Percentiles rank a stretch among this genome's conserved stretches.
These are phyloP conservation scores for Sphenostylis stenocarpa DNA, from an alignment of 306 rosid genomes.

Conservation along the genomic window DNA sequence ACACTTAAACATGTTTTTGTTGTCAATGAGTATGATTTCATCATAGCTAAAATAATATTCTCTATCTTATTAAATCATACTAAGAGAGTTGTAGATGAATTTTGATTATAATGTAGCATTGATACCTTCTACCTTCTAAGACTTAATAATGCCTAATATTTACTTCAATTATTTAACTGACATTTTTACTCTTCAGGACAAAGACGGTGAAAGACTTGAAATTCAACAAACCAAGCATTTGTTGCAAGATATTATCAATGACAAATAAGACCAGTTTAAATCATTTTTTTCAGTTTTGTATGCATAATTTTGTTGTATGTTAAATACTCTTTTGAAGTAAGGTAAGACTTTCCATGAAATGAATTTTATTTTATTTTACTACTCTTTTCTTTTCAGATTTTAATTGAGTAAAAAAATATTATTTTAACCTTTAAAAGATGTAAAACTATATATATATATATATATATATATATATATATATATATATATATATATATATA, in stretches of 20 bases:
- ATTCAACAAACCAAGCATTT: constrained; percentile 38
- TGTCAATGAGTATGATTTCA: neutral
- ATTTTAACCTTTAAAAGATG: no score
- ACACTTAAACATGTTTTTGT: neutral
- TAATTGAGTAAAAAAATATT: no score
- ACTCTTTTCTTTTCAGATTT: no score
- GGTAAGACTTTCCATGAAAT: no score
- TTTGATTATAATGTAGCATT: neutral
- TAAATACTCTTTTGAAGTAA: no score
- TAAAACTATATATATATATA: no score
- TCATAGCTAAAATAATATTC: neutral
- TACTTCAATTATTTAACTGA: neutral
- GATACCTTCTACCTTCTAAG: neutral
- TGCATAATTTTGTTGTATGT: no score
- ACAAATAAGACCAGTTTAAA: constrained; percentile 21
- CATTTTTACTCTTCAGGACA: constrained; percentile 36
- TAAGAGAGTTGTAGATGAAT: neutral
- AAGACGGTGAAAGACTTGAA: constrained; percentile 33
- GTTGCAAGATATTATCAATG: constrained; percentile 42
- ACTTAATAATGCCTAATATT: neutral
- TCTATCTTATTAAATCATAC: neutral
- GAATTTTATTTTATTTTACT: no score
- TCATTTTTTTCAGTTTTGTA: neutral
- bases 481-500: no score
- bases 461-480: no score